phyloP scores from a whole-genome alignment of 257 asterid genomes.

The Nicotiana undulata region DNA sequence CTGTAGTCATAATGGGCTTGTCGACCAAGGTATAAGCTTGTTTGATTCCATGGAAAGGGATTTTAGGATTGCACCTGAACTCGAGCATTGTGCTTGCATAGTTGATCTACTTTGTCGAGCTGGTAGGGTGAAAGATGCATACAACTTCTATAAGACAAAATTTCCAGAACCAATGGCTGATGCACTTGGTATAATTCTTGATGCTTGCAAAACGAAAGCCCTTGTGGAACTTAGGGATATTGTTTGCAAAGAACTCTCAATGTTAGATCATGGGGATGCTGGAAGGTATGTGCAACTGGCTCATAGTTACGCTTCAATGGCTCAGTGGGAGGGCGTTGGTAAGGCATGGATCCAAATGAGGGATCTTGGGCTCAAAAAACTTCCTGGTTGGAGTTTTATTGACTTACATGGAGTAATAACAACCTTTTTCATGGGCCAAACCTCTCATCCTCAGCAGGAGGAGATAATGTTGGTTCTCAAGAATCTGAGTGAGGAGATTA shows the following conservation, averaged over 20 bases:
- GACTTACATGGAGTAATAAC: constrained; percentile 62
- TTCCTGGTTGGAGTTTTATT: constrained; percentile 81
- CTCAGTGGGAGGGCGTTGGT: constrained; percentile 76
- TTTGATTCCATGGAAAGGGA: constrained; percentile 62
- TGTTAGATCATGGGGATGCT: constrained; percentile 44
- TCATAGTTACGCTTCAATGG: constrained; percentile 70
- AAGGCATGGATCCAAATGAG: constrained; percentile 69
- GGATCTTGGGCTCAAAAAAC: constrained; percentile 57
- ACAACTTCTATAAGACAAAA: constrained; percentile 44
- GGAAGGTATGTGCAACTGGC: constrained; percentile 83
- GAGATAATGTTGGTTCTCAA: constrained; percentile 33
- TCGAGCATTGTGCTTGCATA: constrained; percentile 67
- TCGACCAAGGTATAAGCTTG: constrained; percentile 50
- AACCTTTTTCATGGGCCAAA: constrained; percentile 55
- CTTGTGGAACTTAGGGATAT: constrained; percentile 35
- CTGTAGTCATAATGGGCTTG: constrained; percentile 82
- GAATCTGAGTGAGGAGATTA: constrained; percentile 35
- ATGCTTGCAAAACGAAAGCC: constrained; percentile 50
- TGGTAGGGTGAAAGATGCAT: constrained; percentile 63
- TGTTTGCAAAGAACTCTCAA: constrained; percentile 51
- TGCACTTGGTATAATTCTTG: constrained; percentile 69
- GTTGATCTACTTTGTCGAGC: constrained; percentile 90
- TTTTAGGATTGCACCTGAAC: constrained; percentile 49
- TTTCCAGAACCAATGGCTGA: constrained; percentile 47
- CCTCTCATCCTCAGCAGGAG: constrained; percentile 51